These are phyloP conservation scores for Vitis cinerea DNA, from an alignment of 164 flowering plant species.

Conservation along the genomic window DNA sequence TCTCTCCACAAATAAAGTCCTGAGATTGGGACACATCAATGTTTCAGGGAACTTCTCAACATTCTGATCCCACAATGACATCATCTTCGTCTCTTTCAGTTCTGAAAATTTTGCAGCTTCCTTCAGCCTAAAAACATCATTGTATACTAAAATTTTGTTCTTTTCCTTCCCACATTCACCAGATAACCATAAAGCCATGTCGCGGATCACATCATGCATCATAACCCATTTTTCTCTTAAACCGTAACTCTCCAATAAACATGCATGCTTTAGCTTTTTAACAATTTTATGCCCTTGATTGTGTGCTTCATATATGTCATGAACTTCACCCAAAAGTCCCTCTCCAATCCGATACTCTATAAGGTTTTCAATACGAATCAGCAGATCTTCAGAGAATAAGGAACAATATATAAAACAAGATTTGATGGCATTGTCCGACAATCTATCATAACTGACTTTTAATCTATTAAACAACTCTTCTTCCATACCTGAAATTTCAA, in stretches of 20 bases:
- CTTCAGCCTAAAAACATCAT: not conserved
- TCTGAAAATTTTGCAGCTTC: not conserved
- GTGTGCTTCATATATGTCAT: not conserved
- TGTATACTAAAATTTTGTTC: not conserved
- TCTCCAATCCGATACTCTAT: slow-evolving; percentile 19
- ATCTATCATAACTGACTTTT: slow-evolving; percentile 16
- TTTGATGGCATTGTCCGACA: not conserved
- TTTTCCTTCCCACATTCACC: not conserved
- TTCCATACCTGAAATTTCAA: slow-evolving; percentile 11
- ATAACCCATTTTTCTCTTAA: not conserved
- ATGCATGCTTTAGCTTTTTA: not conserved
- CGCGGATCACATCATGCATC: slow-evolving; percentile 17
- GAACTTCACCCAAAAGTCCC: slow-evolving; percentile 9
- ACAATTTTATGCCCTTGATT: slow-evolving; percentile 6
- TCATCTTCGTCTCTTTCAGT: not conserved
- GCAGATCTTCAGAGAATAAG: slow-evolving; percentile 8
- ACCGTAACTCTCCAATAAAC: not conserved
- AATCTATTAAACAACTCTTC: not conserved
- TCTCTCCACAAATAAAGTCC: no score
- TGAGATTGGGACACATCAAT: not conserved
- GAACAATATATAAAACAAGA: slow-evolving; percentile 14
- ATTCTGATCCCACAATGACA: not conserved
- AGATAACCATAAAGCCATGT: slow-evolving; percentile 12
- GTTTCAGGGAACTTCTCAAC: not conserved
- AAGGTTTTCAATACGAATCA: not conserved